Percentiles rank a stretch among this genome's conserved stretches.
Conservation (phyloP, 2,329 filamentous ascomycete genomes). For the Trichoderma sp. region DNA sequence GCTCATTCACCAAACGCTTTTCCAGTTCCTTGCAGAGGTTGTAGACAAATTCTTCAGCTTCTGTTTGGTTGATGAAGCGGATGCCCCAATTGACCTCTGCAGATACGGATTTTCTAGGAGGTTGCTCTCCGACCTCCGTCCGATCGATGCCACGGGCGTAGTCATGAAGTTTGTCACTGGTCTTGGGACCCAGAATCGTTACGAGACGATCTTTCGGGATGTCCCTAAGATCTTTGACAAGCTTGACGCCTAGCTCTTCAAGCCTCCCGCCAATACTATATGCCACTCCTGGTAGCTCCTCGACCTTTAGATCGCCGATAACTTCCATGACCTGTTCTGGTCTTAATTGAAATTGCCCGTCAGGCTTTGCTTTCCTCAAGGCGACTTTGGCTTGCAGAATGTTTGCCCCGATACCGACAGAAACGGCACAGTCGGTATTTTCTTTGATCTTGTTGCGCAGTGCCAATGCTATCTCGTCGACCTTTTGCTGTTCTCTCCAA, state of each 20-base stretch:
- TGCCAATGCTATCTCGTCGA: conserved; percentile 61
- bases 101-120: conserved; percentile 87
- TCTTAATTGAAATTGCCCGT: conserved; percentile 84
- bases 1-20: conserved; percentile 74
- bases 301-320: conserved; percentile 73
- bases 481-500: conserved; percentile 75
- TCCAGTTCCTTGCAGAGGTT: conserved; percentile 84
- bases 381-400: conserved; percentile 90
- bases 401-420: conserved; percentile 87
- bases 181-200: conserved; percentile 80
- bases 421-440: conserved; percentile 81
- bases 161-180: conserved; percentile 84
- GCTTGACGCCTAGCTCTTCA: conserved; percentile 78
- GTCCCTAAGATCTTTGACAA: conserved; percentile 78
- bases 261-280: conserved; percentile 84
- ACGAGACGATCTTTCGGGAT: conserved; percentile 73
- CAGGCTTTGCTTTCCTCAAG: conserved; percentile 86
- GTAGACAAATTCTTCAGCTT: conserved; percentile 87
- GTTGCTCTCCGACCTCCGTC: conserved; percentile 80
- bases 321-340: conserved; percentile 76
- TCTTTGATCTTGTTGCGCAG: conserved; percentile 69
- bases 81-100: conserved; percentile 99
- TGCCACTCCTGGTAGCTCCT: conserved; percentile 86
- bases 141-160: conserved; percentile 86
- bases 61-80: conserved; percentile 84